Base-by-base conservation (phyloP, 352 stramenopile species). In the Globisporangium radiosum region DNA sequence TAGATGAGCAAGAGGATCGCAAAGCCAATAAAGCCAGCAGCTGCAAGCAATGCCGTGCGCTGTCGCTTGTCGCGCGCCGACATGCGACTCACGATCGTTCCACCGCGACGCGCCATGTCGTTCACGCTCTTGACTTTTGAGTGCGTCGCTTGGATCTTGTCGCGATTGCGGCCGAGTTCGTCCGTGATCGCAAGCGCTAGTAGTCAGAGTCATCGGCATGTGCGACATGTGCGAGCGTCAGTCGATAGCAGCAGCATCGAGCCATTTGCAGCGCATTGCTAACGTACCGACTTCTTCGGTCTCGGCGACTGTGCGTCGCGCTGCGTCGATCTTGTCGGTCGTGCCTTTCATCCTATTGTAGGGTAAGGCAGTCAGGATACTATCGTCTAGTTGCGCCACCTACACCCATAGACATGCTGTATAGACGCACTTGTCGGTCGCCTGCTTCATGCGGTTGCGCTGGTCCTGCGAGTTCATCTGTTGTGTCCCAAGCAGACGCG, bases 1-100 rank as follows among this genome's bases (percentile, higher is more conserved):
- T 93, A 93, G 72, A 94, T 89, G 59, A 94, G 72, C 59, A 94
- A 67, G 10, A 94, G 52, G 64, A 94, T 94, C 40, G 85, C 85
- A 58, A 94, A 52, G 55, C 78, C 72, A 60, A 94, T 93, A 64
- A 94, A 91, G 40, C 71, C 78, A 8, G 83, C 85, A 39, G 83
- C 85, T 47, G 85, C 73, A 17, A 73, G 80, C 48, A 94, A 66
- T 39, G 85, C 85, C 65, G 75, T 66, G 11, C 78, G 76, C 64
- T 94, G 85, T 4, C 85, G 81, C 70, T 90, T 90, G 76, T 94
- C 78, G 33, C 85, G 79, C 49, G 85, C 81, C 38, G 81, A 88
- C 85, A 94, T 94, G 58, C 85, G 85, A 25, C 81, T 73, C 13
- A 94, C 81, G 40, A 94, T 94, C 63, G 85, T 91, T 42, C 78